Conservation (phyloP, 2,329 filamentous ascomycete species). For the Talaromyces sp. region DNA sequence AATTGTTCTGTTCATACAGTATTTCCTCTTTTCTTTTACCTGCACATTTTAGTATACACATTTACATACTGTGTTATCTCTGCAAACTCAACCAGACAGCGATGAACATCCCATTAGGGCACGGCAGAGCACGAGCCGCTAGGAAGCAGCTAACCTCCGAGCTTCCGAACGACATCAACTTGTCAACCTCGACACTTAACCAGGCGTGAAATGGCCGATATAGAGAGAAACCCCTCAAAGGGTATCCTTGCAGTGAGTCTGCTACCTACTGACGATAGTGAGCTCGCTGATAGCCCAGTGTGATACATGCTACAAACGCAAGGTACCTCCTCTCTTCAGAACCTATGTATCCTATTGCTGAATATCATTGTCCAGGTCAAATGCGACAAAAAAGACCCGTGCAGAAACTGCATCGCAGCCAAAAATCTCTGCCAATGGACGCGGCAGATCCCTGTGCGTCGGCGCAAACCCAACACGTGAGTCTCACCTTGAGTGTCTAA, state of each 20-base stretch:
- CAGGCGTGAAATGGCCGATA: neutral
- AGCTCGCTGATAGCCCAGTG: neutral
- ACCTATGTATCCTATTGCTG: neutral
- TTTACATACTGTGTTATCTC: neutral
- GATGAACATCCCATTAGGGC: neutral
- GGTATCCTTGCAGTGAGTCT: neutral
- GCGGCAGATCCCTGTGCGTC: neutral
- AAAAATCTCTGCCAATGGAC: slow-evolving; percentile 16
- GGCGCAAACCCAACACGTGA: neutral
- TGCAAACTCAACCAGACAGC: neutral
- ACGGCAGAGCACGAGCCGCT: neutral
- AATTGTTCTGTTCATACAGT: too few relatives aligned
- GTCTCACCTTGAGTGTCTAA: neutral
- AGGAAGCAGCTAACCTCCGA: neutral
- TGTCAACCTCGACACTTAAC: neutral
- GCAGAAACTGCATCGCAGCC: slow-evolving; percentile 21
- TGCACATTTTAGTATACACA: too few relatives aligned
- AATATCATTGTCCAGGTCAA: slow-evolving; percentile 16
- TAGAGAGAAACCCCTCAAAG: neutral
- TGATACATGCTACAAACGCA: slow-evolving; percentile 1
- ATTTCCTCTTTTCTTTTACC: neutral
- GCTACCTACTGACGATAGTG: neutral
- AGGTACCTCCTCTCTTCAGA: neutral
- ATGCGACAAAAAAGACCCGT: slow-evolving; percentile 18
- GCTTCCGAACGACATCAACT: neutral